A percentile compares a stretch with the other conserved stretches of the same genome.
These are phyloP conservation scores for Malus hybrid DNA, from an alignment of 331 rosid species.

Conservation along the genomic window DNA sequence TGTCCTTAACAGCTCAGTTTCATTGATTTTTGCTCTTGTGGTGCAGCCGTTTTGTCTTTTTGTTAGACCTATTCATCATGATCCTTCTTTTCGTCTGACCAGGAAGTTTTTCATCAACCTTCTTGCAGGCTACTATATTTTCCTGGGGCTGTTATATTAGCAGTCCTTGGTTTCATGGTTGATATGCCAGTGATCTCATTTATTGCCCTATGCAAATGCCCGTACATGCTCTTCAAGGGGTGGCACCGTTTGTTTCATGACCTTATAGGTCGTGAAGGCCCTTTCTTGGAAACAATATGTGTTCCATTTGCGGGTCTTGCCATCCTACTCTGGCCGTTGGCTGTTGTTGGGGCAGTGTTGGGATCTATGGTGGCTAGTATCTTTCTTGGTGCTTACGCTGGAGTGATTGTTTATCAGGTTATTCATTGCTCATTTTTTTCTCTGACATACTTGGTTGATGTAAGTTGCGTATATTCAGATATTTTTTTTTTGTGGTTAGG, in stretches of 20 bases:
- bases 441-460: not conserved
- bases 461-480: not conserved
- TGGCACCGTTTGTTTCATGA: slow-evolving; percentile 95
- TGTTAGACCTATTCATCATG: not conserved
- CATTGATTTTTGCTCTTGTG: not conserved
- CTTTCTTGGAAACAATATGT: slow-evolving; percentile 96
- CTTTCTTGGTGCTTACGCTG: slow-evolving; percentile 81
- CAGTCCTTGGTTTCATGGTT: slow-evolving; percentile 53
- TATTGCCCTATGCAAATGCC: slow-evolving; percentile 65
- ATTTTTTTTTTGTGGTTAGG: not conserved
- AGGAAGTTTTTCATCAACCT: not conserved
- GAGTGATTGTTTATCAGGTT: slow-evolving; percentile 81
- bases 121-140: slow-evolving; percentile 64
- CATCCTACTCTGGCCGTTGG: slow-evolving; percentile 91
- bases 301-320: slow-evolving; percentile 98
- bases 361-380: slow-evolving; percentile 63
- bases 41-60: not conserved
- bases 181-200: slow-evolving; percentile 67
- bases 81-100: slow-evolving; percentile 1
- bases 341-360: slow-evolving; percentile 68
- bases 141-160: slow-evolving; percentile 65
- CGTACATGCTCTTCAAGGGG: slow-evolving; percentile 88
- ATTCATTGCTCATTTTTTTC: not conserved
- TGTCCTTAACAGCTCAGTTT: not conserved
- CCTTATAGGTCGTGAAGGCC: slow-evolving; percentile 98